phyloP scores from a whole-genome alignment of 371 early-diverging fungal genomes.

The Haplosporangium sp. region DNA sequence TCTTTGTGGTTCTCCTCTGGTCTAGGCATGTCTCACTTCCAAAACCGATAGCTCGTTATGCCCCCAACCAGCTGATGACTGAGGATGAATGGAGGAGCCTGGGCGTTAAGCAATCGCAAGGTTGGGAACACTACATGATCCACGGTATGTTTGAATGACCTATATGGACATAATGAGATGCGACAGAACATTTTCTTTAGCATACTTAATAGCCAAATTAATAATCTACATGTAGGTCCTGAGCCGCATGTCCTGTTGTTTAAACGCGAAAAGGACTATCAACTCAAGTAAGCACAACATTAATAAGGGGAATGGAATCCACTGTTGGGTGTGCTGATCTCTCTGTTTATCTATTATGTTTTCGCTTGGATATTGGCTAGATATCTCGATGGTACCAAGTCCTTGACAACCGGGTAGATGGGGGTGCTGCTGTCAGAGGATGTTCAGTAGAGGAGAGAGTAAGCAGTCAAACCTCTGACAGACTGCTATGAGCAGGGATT shows the following conservation, averaged over 20 bases:
- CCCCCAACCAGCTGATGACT: constrained; percentile 70
- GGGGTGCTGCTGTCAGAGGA: no score
- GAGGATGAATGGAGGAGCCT: constrained; percentile 83
- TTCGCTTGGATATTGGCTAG: background rate
- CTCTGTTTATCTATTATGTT: background rate
- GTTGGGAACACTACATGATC: constrained; percentile 91
- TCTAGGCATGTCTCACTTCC: constrained; percentile 82
- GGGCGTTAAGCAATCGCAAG: constrained; percentile 84
- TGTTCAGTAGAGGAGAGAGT: no score
- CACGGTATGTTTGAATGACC: constrained; percentile 61
- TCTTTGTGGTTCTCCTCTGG: no score
- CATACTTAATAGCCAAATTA: background rate
- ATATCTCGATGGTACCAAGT: constrained; percentile 26
- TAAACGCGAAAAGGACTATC: constrained; percentile 77
- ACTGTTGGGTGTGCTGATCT: no score
- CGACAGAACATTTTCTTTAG: background rate
- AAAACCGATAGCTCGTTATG: constrained; percentile 65
- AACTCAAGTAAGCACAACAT: constrained; percentile 58
- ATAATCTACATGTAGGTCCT: constrained; percentile 63
- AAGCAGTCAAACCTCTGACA: no score
- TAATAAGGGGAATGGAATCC: no score
- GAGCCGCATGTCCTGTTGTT: constrained; percentile 91
- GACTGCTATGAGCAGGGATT: no score
- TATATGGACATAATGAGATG: background rate
- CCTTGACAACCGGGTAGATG: background rate